Base-by-base conservation (phyloP, 1,284 basidiomycete species). In the Leccinum subrobustum region DNA sequence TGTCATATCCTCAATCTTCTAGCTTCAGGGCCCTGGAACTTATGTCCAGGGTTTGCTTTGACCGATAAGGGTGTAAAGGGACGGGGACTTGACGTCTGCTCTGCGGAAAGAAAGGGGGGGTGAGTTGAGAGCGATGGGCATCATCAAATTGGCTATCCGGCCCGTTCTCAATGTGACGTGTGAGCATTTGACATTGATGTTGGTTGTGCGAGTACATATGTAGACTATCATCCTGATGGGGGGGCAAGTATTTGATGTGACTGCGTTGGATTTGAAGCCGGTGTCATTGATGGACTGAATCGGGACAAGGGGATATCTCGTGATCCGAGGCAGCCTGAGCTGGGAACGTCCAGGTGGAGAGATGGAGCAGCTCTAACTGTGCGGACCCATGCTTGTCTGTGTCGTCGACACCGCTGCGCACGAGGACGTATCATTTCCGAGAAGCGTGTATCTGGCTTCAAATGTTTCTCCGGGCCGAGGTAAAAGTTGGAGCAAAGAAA, bases 51-150 rank as follows among this genome's bases (percentile, higher is more conserved):
- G 64, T 64, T 79, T 81, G 33, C 71, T 65, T 63, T 73, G 76
- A 64, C 81, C 82, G 42, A 82, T 71, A 9, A 77, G 71, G 39
- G 70, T 72, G 64, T 82, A 83, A 42, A 83, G 70, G 37, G 77
- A 75, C 18, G 80, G 81, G 14, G 79, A 77, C 65, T 81, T 77
- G 39, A 42, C 66, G 25, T 76, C 75, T 54, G 71, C 67, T 53
- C 18, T 44, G 9, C 42, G 9, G 18, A 11, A 11, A 44, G 35
- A 11, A 44, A 12, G 42, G 42, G 42, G 8, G 18, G 18, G n/a
- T 42, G 42, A 44, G 42, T 20, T 44, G 42, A 44, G 42, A 12
- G 18, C 18, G 11, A 44, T 18, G 9, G 11, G n/a, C 18, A 20
- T 44, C 42, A 44, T 18, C 20, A 18, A 44, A 44, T 44, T 44